Evolutionary conservation across 1,139 yeast genomes (phyloP).

Genomic region (Sugiyamaella paludigena): DNA sequence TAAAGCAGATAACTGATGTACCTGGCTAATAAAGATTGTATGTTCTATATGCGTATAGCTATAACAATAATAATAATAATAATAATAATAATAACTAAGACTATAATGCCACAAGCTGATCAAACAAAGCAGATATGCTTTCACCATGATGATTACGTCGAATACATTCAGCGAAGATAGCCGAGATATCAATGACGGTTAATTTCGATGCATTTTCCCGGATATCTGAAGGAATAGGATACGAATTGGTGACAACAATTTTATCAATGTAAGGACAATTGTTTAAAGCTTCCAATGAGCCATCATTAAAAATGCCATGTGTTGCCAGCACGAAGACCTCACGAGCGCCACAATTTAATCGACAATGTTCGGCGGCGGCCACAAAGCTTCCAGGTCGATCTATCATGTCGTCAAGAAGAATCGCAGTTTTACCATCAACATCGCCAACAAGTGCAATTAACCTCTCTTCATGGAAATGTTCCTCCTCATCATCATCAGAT

Average conservation of each 20-base stretch:
- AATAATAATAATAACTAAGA: slow-evolving; percentile 2
- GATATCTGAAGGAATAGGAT: slow-evolving; percentile 71
- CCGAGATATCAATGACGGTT: slow-evolving; percentile 86
- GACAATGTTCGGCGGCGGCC: slow-evolving; percentile 96
- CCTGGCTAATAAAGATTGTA: background rate
- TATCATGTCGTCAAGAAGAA: slow-evolving; percentile 93
- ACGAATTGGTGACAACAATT: slow-evolving; percentile 93
- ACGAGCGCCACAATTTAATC: slow-evolving; percentile 92
- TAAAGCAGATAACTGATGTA: no score
- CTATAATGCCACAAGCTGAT: slow-evolving; percentile 67
- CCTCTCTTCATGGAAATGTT: slow-evolving; percentile 71
- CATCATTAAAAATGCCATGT: slow-evolving; percentile 89
- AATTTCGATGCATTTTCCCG: slow-evolving; percentile 60
- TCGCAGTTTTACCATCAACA: slow-evolving; percentile 86
- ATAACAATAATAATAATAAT: background rate
- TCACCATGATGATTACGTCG: slow-evolving; percentile 98
- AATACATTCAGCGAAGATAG: slow-evolving; percentile 96
- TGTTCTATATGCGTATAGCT: background rate
- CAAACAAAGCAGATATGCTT: slow-evolving; percentile 86
- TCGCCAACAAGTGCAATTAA: slow-evolving; percentile 95
- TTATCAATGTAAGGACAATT: slow-evolving; percentile 78
- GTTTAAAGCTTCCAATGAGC: slow-evolving; percentile 76
- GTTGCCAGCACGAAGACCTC: slow-evolving; percentile 90
- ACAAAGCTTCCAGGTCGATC: slow-evolving; percentile 92
- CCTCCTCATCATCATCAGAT: slow-evolving; percentile 82